Evolutionary conservation across 805 yeast genomes (phyloP).

Genomic region (Diddensiella santjacobensis): DNA sequence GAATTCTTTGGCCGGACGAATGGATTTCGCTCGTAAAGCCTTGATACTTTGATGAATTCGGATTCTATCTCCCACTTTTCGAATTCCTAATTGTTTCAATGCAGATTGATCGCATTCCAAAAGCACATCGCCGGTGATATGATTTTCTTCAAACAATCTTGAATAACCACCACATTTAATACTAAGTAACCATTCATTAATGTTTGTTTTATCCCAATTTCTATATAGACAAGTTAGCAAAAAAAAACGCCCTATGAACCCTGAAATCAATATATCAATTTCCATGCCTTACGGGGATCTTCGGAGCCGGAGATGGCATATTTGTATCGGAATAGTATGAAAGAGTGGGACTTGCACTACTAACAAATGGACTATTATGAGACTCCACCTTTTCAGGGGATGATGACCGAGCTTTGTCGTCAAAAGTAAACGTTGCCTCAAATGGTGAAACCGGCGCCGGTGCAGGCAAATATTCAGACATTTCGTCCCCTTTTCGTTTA

Average conservation of each 20-base stretch:
- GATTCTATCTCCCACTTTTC: constrained; percentile 80
- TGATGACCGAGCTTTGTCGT: constrained; percentile 11
- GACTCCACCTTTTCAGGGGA: constrained; percentile 6
- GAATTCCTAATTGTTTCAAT: constrained; percentile 67
- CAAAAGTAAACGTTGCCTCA: constrained; percentile 22
- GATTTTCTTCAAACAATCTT: constrained; percentile 39
- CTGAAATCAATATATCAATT: constrained; percentile 1
- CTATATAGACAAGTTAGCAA: constrained; percentile 1
- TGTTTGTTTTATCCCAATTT: constrained; percentile 28
- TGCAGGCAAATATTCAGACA: constrained; percentile 24
- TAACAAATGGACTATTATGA: background rate
- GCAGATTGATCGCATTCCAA: constrained; percentile 60
- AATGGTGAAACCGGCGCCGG: constrained; percentile 30
- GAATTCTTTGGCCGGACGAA: background rate
- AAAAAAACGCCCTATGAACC: too few species aligned
- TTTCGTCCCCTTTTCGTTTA: background rate
- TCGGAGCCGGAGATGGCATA: constrained; percentile 6
- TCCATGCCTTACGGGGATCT: background rate
- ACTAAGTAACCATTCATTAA: constrained; percentile 33
- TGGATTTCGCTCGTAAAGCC: constrained; percentile 35
- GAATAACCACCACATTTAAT: constrained; percentile 30
- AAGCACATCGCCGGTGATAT: constrained; percentile 53
- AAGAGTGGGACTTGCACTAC: constrained; percentile 5
- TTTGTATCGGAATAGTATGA: constrained; percentile 2
- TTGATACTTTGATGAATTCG: constrained; percentile 58